phyloP scores from a whole-genome alignment of 2,329 filamentous ascomycete genomes.

The Chrysosporium queenslandicum region DNA sequence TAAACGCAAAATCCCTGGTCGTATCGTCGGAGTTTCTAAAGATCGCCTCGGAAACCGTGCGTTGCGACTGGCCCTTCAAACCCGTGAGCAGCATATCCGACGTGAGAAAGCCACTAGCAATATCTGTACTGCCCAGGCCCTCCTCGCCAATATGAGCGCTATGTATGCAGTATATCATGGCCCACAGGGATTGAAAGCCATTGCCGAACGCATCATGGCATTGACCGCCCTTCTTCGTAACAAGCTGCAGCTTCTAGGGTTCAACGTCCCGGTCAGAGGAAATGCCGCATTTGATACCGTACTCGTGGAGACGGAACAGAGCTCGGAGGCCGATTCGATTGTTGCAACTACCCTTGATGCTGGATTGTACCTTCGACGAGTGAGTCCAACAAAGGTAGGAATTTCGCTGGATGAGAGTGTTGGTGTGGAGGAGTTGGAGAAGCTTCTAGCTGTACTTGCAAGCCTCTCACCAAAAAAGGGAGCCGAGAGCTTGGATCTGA shows the following conservation, averaged over 20 bases:
- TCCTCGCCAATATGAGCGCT: slow-evolving; percentile 90
- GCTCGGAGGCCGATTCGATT: slow-evolving; percentile 44
- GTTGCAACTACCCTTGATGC: slow-evolving; percentile 43
- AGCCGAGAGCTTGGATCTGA: slow-evolving; percentile 22
- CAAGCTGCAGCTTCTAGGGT: slow-evolving; percentile 53
- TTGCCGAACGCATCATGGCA: slow-evolving; percentile 66
- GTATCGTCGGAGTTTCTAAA: slow-evolving; percentile 82
- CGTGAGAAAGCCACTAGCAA: slow-evolving; percentile 96
- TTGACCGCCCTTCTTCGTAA: slow-evolving; percentile 60
- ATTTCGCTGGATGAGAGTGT: slow-evolving; percentile 73
- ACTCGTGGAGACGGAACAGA: slow-evolving; percentile 49
- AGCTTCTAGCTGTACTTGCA: slow-evolving; percentile 49
- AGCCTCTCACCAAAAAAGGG: slow-evolving; percentile 33
- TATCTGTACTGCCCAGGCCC: slow-evolving; percentile 88
- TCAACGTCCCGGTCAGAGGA: slow-evolving; percentile 50
- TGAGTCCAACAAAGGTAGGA: slow-evolving; percentile 52
- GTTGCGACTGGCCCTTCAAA: slow-evolving; percentile 77
- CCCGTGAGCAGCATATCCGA: slow-evolving; percentile 89
- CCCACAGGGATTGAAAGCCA: slow-evolving; percentile 68
- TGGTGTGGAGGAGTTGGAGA: slow-evolving; percentile 45
- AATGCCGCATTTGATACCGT: slow-evolving; percentile 72
- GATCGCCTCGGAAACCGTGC: slow-evolving; percentile 75
- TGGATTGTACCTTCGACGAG: slow-evolving; percentile 52
- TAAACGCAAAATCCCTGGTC: slow-evolving; percentile 89
- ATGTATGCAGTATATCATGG: slow-evolving; percentile 94